These are phyloP conservation scores for Candida piceae DNA, from an alignment of 805 yeast genomes.

Conservation along the genomic window DNA sequence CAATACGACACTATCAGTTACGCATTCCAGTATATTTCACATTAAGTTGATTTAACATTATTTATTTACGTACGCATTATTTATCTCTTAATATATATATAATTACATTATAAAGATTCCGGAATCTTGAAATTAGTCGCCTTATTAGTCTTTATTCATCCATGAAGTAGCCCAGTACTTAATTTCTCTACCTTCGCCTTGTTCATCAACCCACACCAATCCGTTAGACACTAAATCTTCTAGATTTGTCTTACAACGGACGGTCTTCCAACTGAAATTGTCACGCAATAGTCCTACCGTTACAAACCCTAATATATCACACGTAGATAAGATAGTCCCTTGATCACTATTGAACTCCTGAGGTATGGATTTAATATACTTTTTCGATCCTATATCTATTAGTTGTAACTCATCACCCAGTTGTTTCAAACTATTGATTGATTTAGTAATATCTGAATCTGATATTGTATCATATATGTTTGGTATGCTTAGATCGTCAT, in stretches of 20 bases:
- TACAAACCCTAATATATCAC: conserved; percentile 74
- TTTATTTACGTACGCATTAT: not conserved
- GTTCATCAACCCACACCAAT: conserved; percentile 77
- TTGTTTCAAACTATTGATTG: conserved; percentile 46
- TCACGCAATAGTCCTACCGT: conserved; percentile 58
- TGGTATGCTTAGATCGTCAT: conserved; percentile 14
- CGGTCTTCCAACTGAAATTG: conserved; percentile 69
- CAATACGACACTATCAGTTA: conserved; percentile 67
- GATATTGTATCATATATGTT: not conserved
- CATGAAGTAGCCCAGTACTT: conserved; percentile 75
- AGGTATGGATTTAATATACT: conserved; percentile 60
- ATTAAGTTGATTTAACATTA: conserved; percentile 29
- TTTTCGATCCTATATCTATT: conserved; percentile 49
- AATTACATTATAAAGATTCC: too few relatives aligned
- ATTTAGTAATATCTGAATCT: conserved; percentile 49
- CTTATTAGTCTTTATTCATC: conserved; percentile 34
- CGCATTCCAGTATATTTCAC: conserved; percentile 92
- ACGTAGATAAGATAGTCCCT: conserved; percentile 63
- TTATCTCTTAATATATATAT: conserved; percentile 8
- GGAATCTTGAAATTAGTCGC: too few relatives aligned
- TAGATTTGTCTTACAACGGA: conserved; percentile 57
- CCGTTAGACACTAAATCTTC: conserved; percentile 82
- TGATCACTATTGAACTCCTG: conserved; percentile 66
- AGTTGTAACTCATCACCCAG: conserved; percentile 72
- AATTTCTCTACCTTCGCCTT: conserved; percentile 34